Evolutionary conservation across 306 rosid genomes (phyloP).

Genomic region (Cicer pinnatifidum): DNA sequence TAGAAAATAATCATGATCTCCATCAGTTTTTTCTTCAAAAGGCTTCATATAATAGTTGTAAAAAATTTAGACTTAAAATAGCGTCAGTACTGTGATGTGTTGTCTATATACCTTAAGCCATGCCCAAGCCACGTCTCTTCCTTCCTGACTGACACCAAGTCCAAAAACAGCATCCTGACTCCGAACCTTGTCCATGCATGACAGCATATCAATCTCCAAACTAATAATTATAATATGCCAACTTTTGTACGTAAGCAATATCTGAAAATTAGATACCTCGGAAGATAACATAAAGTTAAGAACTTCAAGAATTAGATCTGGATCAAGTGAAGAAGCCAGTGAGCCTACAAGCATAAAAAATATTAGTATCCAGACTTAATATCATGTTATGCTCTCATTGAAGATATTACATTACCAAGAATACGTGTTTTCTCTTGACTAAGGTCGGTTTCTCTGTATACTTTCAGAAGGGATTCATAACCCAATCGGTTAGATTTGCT

Average conservation of each 20-base stretch:
- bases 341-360: slow-evolving; percentile 49
- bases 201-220: slow-evolving; percentile 45
- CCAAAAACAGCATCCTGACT: slow-evolving; percentile 86
- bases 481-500: slow-evolving; percentile 59
- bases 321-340: slow-evolving; percentile 52
- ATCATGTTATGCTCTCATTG: slow-evolving; percentile 8
- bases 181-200: slow-evolving; percentile 63
- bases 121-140: slow-evolving; percentile 84
- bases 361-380: slow-evolving; percentile 35
- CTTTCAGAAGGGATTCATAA: slow-evolving; percentile 76
- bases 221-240: slow-evolving; percentile 25
- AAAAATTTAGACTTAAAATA: too few relatives aligned
- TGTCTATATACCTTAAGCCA: slow-evolving; percentile 77
- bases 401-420: slow-evolving; percentile 58
- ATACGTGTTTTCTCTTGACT: slow-evolving; percentile 93
- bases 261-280: slow-evolving; percentile 49
- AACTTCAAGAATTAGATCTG: slow-evolving; percentile 54
- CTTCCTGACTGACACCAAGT: slow-evolving; percentile 60
- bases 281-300: slow-evolving; percentile 58
- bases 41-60: not conserved
- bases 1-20: slow-evolving; percentile 5
- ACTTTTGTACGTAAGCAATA: slow-evolving; percentile 12
- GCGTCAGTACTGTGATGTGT: slow-evolving; percentile 34
- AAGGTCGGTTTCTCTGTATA: slow-evolving; percentile 81
- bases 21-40: slow-evolving; percentile 17